phyloP scores from a whole-genome alignment of 75 land plant genomes.

The Azolla pinnata region DNA sequence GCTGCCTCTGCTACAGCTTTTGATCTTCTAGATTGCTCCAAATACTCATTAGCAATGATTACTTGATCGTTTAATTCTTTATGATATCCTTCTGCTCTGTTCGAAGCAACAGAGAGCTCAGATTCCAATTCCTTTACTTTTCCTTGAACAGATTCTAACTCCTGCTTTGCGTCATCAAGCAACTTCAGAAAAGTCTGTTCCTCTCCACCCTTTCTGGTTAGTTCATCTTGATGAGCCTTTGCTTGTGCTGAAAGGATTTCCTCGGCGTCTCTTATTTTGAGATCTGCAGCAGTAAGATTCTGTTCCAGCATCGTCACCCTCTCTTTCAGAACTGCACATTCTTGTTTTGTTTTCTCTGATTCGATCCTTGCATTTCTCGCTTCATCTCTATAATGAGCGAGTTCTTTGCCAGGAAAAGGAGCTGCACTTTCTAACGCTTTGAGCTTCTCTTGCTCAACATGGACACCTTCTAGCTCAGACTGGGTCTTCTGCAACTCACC shows the following conservation, averaged over 20 bases:
- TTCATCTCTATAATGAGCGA: background rate
- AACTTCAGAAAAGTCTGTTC: background rate
- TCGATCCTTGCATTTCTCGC: background rate
- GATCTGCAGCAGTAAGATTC: background rate
- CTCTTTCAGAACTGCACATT: background rate
- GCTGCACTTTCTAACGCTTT: background rate
- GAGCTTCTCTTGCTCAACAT: background rate
- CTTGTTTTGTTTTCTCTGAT: background rate
- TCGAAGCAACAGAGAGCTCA: background rate
- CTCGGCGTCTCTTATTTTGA: background rate
- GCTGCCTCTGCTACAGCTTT: background rate
- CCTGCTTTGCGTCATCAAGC: background rate
- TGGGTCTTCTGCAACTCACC: too few species aligned
- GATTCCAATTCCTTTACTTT: background rate
- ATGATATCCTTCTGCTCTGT: background rate
- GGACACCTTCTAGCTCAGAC: background rate
- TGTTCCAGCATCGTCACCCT: background rate
- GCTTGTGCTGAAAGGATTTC: background rate
- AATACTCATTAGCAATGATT: background rate
- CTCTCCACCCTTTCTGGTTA: background rate
- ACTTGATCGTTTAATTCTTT: background rate
- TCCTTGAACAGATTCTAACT: background rate
- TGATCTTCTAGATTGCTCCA: background rate
- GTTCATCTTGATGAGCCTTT: background rate
- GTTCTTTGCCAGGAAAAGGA: background rate